Evolutionary conservation across 192 early-diverging fungal species (phyloP).

Genomic region (Neocallimastix lanati): DNA sequence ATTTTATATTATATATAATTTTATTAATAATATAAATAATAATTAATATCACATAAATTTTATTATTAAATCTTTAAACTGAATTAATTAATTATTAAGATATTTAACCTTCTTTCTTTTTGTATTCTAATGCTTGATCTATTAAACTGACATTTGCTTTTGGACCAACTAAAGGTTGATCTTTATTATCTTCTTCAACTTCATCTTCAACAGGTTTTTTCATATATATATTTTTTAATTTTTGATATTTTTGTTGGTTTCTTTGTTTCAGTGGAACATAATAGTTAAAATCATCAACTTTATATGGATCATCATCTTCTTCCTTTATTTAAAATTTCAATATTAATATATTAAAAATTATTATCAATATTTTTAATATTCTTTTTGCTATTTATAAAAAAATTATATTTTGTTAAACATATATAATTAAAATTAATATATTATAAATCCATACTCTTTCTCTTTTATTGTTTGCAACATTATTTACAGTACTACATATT

Average conservation of each 20-base stretch:
- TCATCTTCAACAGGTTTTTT: background rate
- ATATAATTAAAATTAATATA: background rate
- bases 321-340: background rate
- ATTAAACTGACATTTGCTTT: slow-evolving; percentile 53
- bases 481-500: background rate
- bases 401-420: no score
- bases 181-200: slow-evolving; percentile 5
- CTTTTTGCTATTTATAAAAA: no score
- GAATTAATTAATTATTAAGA: no score
- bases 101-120: slow-evolving; percentile 29
- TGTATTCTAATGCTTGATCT: slow-evolving; percentile 64
- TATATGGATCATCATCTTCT: background rate
- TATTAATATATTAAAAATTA: no score
- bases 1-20: background rate
- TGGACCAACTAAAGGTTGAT: slow-evolving; percentile 27
- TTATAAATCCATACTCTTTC: background rate
- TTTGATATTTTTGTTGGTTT: background rate
- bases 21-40: no score
- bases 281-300: background rate
- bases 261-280: background rate
- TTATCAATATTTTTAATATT: no score
- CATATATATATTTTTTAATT: background rate
- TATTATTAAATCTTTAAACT: no score
- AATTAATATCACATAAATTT: no score
- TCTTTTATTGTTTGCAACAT: background rate